Evolutionary conservation across 1,284 basidiomycete species (phyloP), one percentile per base, ranked within the genome.

Genomic region (Cutaneotrichosporon sp.): DNA sequence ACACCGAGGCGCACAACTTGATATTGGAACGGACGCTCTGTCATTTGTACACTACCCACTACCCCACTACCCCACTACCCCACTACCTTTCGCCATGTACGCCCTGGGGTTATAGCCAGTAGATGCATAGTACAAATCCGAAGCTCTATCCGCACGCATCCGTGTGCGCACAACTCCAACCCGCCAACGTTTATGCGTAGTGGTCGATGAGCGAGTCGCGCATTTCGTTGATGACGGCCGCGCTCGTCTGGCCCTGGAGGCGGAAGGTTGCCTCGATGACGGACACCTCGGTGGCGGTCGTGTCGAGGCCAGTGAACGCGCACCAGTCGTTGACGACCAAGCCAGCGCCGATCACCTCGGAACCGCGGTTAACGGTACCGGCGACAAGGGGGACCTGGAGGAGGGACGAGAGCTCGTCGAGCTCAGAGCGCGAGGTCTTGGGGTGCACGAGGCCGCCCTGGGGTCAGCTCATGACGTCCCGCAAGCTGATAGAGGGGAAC

Each of bases 261-360:
- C 92, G 95, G 86, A 99, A 99, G 42, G 93, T 87, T 42, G 94
- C 93, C 80, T 99, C 97, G 72, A 99, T 97, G 58, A 99, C 97
- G 73, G 89, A 92, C 78, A 98, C 92, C 82, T 99, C 97, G 60
- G 96, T 98, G 21, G 97, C 97, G 26, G 96, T 98, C 62, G 96
- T 97, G 78, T 97, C 94, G 50, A 96, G 85, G 49, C 94, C 94
- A 34, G 92, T 92, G 81, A 99, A 99, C 18, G 97, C 96, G 82
- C 91, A 93, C 93, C 95, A 99, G 81, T 99, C 95, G 77, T 99
- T 99, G 65, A 98, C 97, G 63, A 99, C 92, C 58, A 99, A 84
- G 30, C 97, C 97, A 8, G 96, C 97, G 57, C 97, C 97, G 72
- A 99, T 90, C 51, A 99, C 92, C 74, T 98, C 95, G 57, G 93